Evolutionary conservation across 805 yeast genomes (phyloP).

Genomic region (Metschnikowia anglica): DNA sequence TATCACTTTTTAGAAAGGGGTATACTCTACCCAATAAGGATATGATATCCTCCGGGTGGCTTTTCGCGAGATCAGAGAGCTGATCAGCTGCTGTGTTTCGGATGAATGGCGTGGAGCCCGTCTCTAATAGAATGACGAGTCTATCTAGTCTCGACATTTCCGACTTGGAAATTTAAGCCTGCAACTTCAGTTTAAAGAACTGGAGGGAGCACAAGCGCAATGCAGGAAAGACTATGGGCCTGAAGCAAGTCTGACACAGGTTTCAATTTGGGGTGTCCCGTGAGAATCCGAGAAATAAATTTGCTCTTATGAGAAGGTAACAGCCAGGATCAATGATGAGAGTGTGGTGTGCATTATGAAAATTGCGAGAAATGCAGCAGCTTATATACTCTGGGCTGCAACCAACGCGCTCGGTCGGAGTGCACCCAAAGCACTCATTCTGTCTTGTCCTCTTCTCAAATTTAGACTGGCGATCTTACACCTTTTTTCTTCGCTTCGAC

Average conservation of each 20-base stretch:
- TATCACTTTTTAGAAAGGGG: slow-evolving; percentile 76
- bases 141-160: slow-evolving; percentile 53
- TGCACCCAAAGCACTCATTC: slow-evolving; percentile 12
- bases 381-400: slow-evolving; percentile 15
- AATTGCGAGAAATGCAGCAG: slow-evolving; percentile 15
- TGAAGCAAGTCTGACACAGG: background rate
- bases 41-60: slow-evolving; percentile 90
- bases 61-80: slow-evolving; percentile 86
- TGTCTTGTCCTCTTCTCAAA: background rate
- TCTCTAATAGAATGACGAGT: slow-evolving; percentile 67
- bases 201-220: background rate
- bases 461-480: background rate
- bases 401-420: slow-evolving; percentile 14
- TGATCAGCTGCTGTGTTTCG: slow-evolving; percentile 97
- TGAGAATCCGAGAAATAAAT: background rate
- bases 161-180: background rate
- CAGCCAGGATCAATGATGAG: slow-evolving; percentile 7
- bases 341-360: slow-evolving; percentile 16
- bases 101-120: slow-evolving; percentile 92
- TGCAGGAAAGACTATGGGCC: too few relatives aligned
- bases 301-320: slow-evolving; percentile 1
- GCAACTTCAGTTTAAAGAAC: background rate
- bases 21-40: slow-evolving; percentile 83
- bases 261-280: background rate
- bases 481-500: background rate